Evolutionary conservation across 208 protist species (phyloP).

Genomic region (Porcisia deanei): DNA sequence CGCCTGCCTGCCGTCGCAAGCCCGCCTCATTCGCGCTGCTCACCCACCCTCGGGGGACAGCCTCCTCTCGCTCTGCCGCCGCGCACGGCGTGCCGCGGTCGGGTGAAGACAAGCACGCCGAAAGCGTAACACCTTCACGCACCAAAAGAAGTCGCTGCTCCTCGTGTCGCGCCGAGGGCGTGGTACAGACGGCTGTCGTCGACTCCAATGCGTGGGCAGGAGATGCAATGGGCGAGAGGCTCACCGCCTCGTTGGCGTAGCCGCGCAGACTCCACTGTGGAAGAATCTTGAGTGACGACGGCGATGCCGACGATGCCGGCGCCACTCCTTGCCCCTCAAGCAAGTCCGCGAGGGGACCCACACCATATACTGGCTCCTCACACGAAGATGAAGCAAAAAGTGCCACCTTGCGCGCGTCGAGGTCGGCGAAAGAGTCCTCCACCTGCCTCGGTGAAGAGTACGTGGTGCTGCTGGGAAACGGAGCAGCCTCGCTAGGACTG

Average conservation of each 20-base stretch:
- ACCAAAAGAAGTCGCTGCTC: not conserved
- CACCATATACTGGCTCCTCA: not conserved
- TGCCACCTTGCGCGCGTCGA: slow-evolving; percentile 11
- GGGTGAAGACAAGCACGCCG: not conserved
- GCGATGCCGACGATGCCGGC: not conserved
- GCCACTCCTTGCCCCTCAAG: not conserved
- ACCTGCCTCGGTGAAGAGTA: not conserved
- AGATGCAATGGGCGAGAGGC: slow-evolving; percentile 17
- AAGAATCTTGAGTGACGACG: slow-evolving; percentile 5
- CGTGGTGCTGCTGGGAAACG: not conserved
- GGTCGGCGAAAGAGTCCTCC: slow-evolving; percentile 15
- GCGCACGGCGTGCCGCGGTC: not conserved
- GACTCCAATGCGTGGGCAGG: not conserved
- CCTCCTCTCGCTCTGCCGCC: not conserved
- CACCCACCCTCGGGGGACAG: not conserved
- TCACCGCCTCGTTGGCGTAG: slow-evolving; percentile 17
- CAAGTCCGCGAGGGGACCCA: not conserved
- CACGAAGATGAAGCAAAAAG: slow-evolving; percentile 10
- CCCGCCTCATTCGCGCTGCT: not conserved
- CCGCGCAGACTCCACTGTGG: slow-evolving; percentile 14
- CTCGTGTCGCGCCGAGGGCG: not conserved
- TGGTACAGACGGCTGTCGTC: not conserved
- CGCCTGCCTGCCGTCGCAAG: not conserved
- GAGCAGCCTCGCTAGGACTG: not conserved
- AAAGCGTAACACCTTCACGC: slow-evolving; percentile 1